These are phyloP conservation scores for Coemansia sp. DNA, from an alignment of 192 early-diverging fungal genomes.

Conservation along the genomic window DNA sequence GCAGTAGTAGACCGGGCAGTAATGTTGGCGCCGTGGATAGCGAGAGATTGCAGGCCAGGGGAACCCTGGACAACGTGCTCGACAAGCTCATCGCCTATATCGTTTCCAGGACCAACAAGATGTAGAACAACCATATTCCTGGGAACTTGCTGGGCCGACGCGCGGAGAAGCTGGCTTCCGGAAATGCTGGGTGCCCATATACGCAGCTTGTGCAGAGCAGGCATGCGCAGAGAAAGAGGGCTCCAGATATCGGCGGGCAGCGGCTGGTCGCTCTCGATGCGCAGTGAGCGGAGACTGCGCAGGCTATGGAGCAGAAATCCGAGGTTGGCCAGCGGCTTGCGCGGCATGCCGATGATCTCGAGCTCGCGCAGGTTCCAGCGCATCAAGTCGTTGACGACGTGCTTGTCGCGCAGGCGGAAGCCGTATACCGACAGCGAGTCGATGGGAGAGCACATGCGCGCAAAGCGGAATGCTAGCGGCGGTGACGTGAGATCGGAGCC, in stretches of 20 bases:
- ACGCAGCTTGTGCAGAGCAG: slow-evolving; percentile 29
- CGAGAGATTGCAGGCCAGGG: slow-evolving; percentile 34
- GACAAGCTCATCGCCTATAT: slow-evolving; percentile 30
- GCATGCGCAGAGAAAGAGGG: slow-evolving; percentile 31
- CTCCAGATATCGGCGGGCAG: slow-evolving; percentile 39
- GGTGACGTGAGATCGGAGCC: slow-evolving; percentile 45
- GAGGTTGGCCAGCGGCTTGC: slow-evolving; percentile 41
- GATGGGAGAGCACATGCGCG: slow-evolving; percentile 45
- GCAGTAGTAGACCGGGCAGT: slow-evolving; percentile 18
- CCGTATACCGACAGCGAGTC: slow-evolving; percentile 47
- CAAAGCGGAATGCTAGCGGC: slow-evolving; percentile 40
- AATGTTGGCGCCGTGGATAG: slow-evolving; percentile 31
- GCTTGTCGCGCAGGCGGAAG: slow-evolving; percentile 46
- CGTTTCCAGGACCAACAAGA: slow-evolving; percentile 27
- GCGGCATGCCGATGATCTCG: slow-evolving; percentile 46
- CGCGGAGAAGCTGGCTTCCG: slow-evolving; percentile 19
- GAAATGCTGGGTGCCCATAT: slow-evolving; percentile 40
- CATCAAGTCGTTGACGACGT: slow-evolving; percentile 45
- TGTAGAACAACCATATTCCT: slow-evolving; percentile 28
- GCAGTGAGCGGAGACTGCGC: slow-evolving; percentile 32
- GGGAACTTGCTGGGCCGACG: slow-evolving; percentile 9
- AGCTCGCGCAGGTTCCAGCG: slow-evolving; percentile 49
- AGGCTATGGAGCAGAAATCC: slow-evolving; percentile 33
- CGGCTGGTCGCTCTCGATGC: slow-evolving; percentile 42
- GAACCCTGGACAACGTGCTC: slow-evolving; percentile 15